These are phyloP conservation scores for Tephrocybe rancida DNA, from an alignment of 768 basidiomycete species.

Conservation along the genomic window DNA sequence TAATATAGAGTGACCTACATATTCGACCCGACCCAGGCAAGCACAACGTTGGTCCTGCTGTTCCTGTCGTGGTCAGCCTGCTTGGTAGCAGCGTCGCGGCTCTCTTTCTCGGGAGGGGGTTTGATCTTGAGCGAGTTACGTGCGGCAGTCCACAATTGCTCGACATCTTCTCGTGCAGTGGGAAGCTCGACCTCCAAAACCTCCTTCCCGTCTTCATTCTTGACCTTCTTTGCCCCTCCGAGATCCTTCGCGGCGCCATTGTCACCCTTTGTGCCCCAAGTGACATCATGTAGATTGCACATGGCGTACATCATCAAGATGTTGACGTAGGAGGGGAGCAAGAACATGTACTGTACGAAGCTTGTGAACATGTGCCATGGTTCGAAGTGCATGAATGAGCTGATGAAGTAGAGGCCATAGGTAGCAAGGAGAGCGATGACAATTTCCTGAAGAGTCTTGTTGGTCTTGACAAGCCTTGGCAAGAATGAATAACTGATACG, in stretches of 20 bases:
- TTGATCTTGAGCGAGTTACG: slow-evolving; percentile 68
- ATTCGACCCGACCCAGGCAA: slow-evolving; percentile 84
- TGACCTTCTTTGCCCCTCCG: slow-evolving; percentile 88
- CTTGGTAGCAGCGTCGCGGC: slow-evolving; percentile 86
- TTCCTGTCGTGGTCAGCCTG: slow-evolving; percentile 86
- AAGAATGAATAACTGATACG: background rate
- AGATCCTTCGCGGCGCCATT: slow-evolving; percentile 87
- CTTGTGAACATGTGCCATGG: slow-evolving; percentile 98
- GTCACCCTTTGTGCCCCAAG: slow-evolving; percentile 93
- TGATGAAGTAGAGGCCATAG: slow-evolving; percentile 83
- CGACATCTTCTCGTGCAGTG: slow-evolving; percentile 83
- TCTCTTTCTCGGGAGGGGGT: slow-evolving; percentile 74
- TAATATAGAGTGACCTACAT: slow-evolving; percentile 50
- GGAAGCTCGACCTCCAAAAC: slow-evolving; percentile 86
- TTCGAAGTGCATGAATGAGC: slow-evolving; percentile 87
- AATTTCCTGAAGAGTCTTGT: slow-evolving; percentile 80
- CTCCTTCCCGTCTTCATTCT: slow-evolving; percentile 82
- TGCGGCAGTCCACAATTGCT: slow-evolving; percentile 83
- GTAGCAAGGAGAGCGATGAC: slow-evolving; percentile 78
- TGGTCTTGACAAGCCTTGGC: slow-evolving; percentile 59
- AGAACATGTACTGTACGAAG: slow-evolving; percentile 90
- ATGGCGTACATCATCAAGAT: slow-evolving; percentile 95
- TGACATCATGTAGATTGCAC: slow-evolving; percentile 90
- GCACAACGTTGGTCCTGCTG: slow-evolving; percentile 82
- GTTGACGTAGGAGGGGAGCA: slow-evolving; percentile 77